A percentile compares a stretch with the other conserved stretches of the same genome.
Evolutionary conservation across 2,329 filamentous ascomycete species (phyloP).

Genomic region (Coniosporium tulheliwenetii): DNA sequence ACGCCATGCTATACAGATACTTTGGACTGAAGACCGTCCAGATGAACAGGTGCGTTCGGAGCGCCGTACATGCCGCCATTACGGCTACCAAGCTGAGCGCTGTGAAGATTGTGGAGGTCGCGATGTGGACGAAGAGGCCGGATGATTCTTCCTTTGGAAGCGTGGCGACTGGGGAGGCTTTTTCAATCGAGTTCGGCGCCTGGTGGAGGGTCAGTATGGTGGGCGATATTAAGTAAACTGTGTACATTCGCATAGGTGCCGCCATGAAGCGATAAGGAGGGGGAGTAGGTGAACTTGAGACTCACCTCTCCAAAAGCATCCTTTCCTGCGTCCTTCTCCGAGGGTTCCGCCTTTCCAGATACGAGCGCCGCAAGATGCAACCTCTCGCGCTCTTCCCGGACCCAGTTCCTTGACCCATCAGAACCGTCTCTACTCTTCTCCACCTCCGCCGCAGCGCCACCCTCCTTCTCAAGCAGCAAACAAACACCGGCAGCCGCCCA

Average conservation of each 20-base stretch:
- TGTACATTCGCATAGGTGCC: no score
- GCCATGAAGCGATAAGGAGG: no score
- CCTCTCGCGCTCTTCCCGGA: conserved; percentile 12
- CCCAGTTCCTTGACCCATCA: conserved; percentile 7
- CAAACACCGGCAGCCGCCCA: conserved; percentile 57
- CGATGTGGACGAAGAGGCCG: conserved; percentile 30
- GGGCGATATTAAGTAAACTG: background rate
- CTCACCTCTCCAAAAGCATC: no score
- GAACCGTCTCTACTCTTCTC: background rate
- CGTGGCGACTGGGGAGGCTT: no score
- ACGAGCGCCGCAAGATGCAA: conserved; percentile 3
- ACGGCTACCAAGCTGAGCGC: conserved; percentile 52
- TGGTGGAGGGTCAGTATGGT: no score
- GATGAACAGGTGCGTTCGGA: conserved; percentile 86
- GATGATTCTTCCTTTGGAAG: background rate
- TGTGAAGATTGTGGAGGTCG: conserved; percentile 55
- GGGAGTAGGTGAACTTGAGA: no score
- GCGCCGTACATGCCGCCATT: conserved; percentile 72
- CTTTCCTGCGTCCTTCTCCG: background rate
- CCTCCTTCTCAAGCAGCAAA: conserved; percentile 17
- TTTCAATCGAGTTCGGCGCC: no score
- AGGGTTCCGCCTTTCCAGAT: background rate
- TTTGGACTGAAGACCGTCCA: conserved; percentile 99
- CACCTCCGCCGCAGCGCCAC: background rate
- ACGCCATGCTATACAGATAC: conserved; percentile 82